Percentiles rank a stretch among this genome's conserved stretches.
Conservation (phyloP, 192 early-diverging fungal species). For the Entomortierella chlamydospora region DNA sequence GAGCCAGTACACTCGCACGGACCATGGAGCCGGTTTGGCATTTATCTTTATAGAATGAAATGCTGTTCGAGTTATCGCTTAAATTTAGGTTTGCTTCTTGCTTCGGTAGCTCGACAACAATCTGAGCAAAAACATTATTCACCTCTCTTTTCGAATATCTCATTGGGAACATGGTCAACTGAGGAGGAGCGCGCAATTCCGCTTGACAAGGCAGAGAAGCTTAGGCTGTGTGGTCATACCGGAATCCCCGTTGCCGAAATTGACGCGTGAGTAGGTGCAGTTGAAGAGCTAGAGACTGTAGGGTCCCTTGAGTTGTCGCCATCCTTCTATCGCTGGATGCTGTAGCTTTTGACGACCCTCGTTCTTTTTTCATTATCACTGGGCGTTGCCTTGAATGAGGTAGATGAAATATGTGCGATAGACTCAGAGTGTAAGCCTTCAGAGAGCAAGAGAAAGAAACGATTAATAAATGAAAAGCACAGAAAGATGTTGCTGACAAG, state of each 20-base stretch:
- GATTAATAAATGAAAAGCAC: too few relatives aligned
- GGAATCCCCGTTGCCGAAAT: background rate
- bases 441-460: too few relatives aligned
- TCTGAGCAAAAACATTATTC: too few relatives aligned
- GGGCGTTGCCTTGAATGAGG: too few relatives aligned
- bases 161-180: background rate
- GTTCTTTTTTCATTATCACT: background rate
- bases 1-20: background rate
- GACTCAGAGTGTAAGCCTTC: too few relatives aligned
- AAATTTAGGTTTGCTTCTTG: background rate
- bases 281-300: background rate
- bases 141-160: too few relatives aligned
- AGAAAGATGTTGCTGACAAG: too few relatives aligned
- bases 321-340: background rate
- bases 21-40: background rate
- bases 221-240: background rate
- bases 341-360: background rate
- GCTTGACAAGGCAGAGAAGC: background rate
- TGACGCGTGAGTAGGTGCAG: background rate
- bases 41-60: conserved; percentile 1
- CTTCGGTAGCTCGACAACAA: too few relatives aligned
- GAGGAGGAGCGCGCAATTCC: background rate
- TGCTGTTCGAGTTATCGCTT: background rate
- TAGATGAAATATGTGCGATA: too few relatives aligned
- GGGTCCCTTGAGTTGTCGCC: background rate